Percentiles rank a stretch among this genome's conserved stretches.
phyloP scores from a whole-genome alignment of 768 basidiomycete genomes.

The Tubosaeta sp. region DNA sequence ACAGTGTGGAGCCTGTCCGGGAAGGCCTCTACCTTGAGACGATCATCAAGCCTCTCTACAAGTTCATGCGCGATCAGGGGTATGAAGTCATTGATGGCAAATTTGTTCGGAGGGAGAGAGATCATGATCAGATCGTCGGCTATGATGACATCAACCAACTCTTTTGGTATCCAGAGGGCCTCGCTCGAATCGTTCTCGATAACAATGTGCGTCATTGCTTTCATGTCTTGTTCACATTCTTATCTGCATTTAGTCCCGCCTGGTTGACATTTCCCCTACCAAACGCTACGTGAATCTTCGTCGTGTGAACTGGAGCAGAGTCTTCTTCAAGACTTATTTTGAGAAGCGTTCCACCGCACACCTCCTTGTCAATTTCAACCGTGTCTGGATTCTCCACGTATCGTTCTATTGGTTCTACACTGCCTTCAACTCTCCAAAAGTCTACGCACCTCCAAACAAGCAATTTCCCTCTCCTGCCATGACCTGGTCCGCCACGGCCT shows the following conservation, averaged over 20 bases:
- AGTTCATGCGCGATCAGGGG: slow-evolving; percentile 94
- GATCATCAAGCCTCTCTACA: slow-evolving; percentile 92
- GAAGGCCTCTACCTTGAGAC: slow-evolving; percentile 91
- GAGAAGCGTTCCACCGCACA: slow-evolving; percentile 94
- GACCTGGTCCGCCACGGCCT: slow-evolving; percentile 92
- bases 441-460: slow-evolving; percentile 74
- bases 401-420: slow-evolving; percentile 96
- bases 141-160: slow-evolving; percentile 99
- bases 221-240: neutral
- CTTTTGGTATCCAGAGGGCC: slow-evolving; percentile 99
- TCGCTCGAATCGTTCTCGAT: slow-evolving; percentile 83
- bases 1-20: slow-evolving; percentile 84
- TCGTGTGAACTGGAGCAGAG: slow-evolving; percentile 88
- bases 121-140: slow-evolving; percentile 95
- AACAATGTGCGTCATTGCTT: slow-evolving; percentile 61
- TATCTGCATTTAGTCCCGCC: slow-evolving; percentile 58
- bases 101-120: slow-evolving; percentile 89
- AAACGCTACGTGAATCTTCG: slow-evolving; percentile 93
- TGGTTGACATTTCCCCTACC: slow-evolving; percentile 86
- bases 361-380: slow-evolving; percentile 98
- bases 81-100: slow-evolving; percentile 95
- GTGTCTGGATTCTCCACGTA: slow-evolving; percentile 96
- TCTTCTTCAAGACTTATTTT: slow-evolving; percentile 98
- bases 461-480: slow-evolving; percentile 75
- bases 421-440: slow-evolving; percentile 91